Evolutionary conservation across 2,329 filamentous ascomycete species (phyloP).

Genomic region (Stemphylium vesicarium): DNA sequence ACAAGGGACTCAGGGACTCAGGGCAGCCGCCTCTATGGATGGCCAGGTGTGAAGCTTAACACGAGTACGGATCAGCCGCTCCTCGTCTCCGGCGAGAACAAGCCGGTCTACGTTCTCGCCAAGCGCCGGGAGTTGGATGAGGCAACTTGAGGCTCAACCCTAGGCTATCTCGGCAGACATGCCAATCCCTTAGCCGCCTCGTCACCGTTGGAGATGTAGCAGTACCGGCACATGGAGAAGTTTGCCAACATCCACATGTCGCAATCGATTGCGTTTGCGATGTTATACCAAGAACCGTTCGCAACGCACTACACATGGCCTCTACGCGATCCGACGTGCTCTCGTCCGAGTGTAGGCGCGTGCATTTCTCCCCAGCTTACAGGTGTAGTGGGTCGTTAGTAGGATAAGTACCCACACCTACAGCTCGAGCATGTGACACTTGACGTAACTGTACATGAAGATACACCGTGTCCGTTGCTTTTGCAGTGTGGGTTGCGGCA

Average conservation of each 20-base stretch:
- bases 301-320: neutral
- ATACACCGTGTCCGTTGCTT: slow-evolving; percentile 5
- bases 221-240: neutral
- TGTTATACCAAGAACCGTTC: neutral
- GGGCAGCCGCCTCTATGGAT: neutral
- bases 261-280: neutral
- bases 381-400: slow-evolving; percentile 22
- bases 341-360: slow-evolving; percentile 4
- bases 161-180: slow-evolving; percentile 13
- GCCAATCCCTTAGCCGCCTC: slow-evolving; percentile 3
- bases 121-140: slow-evolving; percentile 16
- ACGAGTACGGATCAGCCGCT: slow-evolving; percentile 16
- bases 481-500: neutral
- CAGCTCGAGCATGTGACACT: slow-evolving; percentile 20
- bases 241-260: neutral
- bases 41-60: neutral
- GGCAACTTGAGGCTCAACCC: slow-evolving; percentile 27
- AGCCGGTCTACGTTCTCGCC: slow-evolving; percentile 27
- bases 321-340: neutral
- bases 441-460: slow-evolving; percentile 40
- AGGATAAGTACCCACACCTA: slow-evolving; percentile 33
- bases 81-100: slow-evolving; percentile 21
- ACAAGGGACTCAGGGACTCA: slow-evolving; percentile 11
- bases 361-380: slow-evolving; percentile 24
- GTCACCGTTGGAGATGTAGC: neutral